Conservation (phyloP, 768 basidiomycete genomes). For the Rhodosporidiobolus odoratus region DNA sequence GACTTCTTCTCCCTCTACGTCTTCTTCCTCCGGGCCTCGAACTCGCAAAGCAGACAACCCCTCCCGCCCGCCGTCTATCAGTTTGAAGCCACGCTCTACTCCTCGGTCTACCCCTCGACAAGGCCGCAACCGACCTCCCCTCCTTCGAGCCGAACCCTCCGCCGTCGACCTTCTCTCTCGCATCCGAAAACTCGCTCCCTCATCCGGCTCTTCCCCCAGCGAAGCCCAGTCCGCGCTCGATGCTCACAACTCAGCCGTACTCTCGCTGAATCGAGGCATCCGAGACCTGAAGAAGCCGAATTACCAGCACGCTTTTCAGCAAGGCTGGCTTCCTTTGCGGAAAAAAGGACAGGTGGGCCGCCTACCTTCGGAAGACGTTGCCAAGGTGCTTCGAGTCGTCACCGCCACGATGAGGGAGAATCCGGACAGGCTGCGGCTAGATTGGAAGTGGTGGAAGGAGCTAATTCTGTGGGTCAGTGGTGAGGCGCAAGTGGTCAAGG, state of each 20-base stretch:
- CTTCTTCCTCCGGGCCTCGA: too few species aligned
- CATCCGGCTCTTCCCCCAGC: not conserved
- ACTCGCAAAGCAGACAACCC: too few species aligned
- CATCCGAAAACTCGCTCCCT: conserved; percentile 10
- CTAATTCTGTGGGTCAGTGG: conserved; percentile 24
- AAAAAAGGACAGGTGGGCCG: not conserved
- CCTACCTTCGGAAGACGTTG: conserved; percentile 2
- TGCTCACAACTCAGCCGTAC: conserved; percentile 17
- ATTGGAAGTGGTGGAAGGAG: conserved; percentile 4
- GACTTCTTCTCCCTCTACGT: too few species aligned
- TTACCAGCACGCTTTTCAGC: conserved; percentile 6
- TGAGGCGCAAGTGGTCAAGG: not conserved
- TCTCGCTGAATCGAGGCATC: conserved; percentile 3
- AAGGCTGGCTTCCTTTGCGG: conserved; percentile 29
- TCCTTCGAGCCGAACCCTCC: not conserved
- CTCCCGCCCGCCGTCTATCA: too few species aligned
- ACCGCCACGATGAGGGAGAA: not conserved
- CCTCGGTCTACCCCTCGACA: not conserved
- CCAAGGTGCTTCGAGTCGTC: not conserved
- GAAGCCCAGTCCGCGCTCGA: not conserved
- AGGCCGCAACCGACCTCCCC: not conserved
- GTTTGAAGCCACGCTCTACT: too few species aligned
- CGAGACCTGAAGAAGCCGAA: not conserved
- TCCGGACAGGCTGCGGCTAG: not conserved
- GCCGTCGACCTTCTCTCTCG: conserved; percentile 27